Conservation (phyloP, 2,329 filamentous ascomycete species). For the Rhynchosporium graminicola region DNA sequence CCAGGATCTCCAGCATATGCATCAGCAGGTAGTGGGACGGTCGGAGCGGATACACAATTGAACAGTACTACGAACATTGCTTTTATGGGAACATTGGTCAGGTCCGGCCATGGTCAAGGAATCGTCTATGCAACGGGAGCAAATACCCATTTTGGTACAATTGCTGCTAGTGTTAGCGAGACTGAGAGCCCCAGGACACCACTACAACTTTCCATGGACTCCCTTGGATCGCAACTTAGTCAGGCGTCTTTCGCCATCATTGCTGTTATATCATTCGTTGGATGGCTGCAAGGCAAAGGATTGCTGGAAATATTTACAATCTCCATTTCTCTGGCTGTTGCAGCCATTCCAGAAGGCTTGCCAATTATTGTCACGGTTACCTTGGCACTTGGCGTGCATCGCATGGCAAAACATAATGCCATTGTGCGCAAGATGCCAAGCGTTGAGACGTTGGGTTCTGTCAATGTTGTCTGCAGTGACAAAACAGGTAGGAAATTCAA, state of each 20-base stretch:
- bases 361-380: conserved; percentile 99
- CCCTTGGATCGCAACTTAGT: conserved; percentile 92
- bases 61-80: conserved; percentile 87
- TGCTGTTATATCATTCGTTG: conserved; percentile 86
- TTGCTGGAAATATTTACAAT: conserved; percentile 96
- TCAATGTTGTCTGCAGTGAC: conserved; percentile 99
- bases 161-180: conserved; percentile 88
- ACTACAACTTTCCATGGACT: conserved; percentile 93
- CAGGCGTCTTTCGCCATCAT: conserved; percentile 97
- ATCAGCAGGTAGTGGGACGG: conserved; percentile 58
- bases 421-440: conserved; percentile 96
- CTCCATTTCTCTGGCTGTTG: conserved; percentile 92
- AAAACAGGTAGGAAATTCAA: conserved; percentile 69
- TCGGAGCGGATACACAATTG: conserved; percentile 64
- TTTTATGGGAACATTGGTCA: conserved; percentile 96
- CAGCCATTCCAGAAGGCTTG: conserved; percentile 91
- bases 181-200: conserved; percentile 96
- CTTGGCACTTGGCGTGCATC: conserved; percentile 87
- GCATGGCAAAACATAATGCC: conserved; percentile 93
- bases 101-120: conserved; percentile 91
- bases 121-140: conserved; percentile 96
- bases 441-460: conserved; percentile 96
- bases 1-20: conserved; percentile 59
- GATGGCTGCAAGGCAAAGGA: conserved; percentile 84
- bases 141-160: conserved; percentile 92